Evolutionary conservation across 208 protist species (phyloP).

Genomic region (Leptomonas seymouri): DNA sequence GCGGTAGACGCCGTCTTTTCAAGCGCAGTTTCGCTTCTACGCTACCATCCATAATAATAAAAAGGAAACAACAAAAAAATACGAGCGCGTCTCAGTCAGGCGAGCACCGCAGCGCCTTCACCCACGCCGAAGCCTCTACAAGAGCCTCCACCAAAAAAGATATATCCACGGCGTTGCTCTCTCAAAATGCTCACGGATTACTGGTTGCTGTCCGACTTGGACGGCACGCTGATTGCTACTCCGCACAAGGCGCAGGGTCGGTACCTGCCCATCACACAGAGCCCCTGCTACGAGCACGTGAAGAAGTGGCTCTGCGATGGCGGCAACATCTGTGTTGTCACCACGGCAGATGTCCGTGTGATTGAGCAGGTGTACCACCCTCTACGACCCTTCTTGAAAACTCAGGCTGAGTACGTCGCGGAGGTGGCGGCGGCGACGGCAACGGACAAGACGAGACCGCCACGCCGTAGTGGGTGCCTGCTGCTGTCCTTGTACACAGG

Average conservation of each 20-base stretch:
- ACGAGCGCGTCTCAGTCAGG: no score
- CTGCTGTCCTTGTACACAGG: conserved; percentile 83
- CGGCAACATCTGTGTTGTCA: conserved; percentile 84
- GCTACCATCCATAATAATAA: no score
- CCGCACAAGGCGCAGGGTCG: conserved; percentile 84
- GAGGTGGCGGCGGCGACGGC: conserved; percentile 11
- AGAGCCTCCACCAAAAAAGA: no score
- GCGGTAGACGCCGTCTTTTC: no score
- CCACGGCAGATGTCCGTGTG: conserved; percentile 75
- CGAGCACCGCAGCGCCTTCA: no score
- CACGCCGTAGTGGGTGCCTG: conserved; percentile 49
- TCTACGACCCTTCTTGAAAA: conserved; percentile 41
- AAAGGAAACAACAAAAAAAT: no score
- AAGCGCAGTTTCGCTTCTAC: no score
- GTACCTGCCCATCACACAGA: conserved; percentile 65
- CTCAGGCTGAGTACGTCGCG: conserved; percentile 19
- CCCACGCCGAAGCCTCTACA: no score
- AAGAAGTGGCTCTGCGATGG: conserved; percentile 67
- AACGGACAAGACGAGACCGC: not conserved
- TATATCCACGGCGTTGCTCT: no score
- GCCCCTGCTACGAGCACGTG: conserved; percentile 61
- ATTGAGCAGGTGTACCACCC: conserved; percentile 77
- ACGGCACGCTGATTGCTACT: conserved; percentile 84
- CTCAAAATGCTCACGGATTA: conserved; percentile 49
- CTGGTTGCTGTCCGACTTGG: conserved; percentile 83